A percentile compares a stretch with the other conserved stretches of the same genome.
phyloP scores from a whole-genome alignment of 202 grass and related monocot genomes.

The Brachypodium distachyon region DNA sequence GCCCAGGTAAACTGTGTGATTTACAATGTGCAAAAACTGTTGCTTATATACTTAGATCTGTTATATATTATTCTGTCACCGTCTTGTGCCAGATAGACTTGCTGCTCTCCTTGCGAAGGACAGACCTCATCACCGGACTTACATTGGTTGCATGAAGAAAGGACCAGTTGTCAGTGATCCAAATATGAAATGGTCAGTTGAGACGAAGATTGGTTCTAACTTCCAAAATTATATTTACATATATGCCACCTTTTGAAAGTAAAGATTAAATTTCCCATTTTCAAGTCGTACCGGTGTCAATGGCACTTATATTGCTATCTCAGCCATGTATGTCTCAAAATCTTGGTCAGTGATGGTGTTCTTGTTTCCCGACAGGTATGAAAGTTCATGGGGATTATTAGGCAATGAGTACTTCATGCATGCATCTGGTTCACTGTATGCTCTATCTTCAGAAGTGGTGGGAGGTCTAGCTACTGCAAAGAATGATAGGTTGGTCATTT shows the following conservation, averaged over 20 bases:
- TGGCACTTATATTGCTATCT: conserved; percentile 7
- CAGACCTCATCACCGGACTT: conserved; percentile 57
- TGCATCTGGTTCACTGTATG: conserved; percentile 77
- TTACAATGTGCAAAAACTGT: conserved; percentile 6
- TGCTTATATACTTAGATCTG: background rate
- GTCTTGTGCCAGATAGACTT: conserved; percentile 72
- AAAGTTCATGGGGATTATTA: conserved; percentile 80
- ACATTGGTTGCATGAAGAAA: conserved; percentile 98
- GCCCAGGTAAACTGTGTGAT: conserved; percentile 56
- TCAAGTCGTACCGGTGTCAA: background rate
- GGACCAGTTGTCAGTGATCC: conserved; percentile 89
- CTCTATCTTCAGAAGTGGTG: conserved; percentile 81
- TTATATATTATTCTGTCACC: conserved; percentile 3
- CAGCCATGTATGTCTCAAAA: background rate
- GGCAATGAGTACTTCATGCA: conserved; percentile 87
- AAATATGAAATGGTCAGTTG: conserved; percentile 76
- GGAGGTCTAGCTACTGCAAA: conserved; percentile 56
- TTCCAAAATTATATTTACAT: background rate
- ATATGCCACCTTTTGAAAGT: background rate
- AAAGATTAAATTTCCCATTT: background rate
- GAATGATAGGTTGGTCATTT: conserved; percentile 63
- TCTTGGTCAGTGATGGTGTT: background rate
- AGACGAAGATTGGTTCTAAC: background rate
- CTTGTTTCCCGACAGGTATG: conserved; percentile 56
- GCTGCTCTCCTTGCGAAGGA: conserved; percentile 94